These are phyloP conservation scores for Leccinum fuscescens DNA, from an alignment of 1,284 basidiomycete species.

Conservation along the genomic window DNA sequence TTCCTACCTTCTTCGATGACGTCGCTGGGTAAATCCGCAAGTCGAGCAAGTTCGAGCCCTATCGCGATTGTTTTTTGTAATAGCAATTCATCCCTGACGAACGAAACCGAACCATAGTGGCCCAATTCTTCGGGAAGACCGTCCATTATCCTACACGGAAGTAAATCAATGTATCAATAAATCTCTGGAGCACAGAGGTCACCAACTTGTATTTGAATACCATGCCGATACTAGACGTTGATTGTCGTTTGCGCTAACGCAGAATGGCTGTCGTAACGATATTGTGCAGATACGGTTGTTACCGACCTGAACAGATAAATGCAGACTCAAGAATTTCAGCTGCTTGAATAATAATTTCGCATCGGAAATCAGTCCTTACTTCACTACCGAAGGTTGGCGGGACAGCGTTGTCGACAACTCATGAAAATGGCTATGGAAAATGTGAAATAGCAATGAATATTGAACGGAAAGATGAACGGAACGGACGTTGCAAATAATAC, in stretches of 20 bases:
- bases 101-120: slow-evolving; percentile 57
- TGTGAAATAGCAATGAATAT: not conserved
- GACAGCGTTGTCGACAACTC: slow-evolving; percentile 71
- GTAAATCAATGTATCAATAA: not conserved
- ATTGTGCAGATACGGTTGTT: not conserved
- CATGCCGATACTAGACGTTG: slow-evolving; percentile 60
- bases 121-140: slow-evolving; percentile 55
- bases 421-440: slow-evolving; percentile 58
- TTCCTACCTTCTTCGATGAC: slow-evolving; percentile 61
- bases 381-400: slow-evolving; percentile 68
- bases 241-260: slow-evolving; percentile 49
- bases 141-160: slow-evolving; percentile 53
- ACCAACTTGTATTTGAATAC: slow-evolving; percentile 76
- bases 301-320: slow-evolving; percentile 76
- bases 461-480: slow-evolving; percentile 36
- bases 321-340: slow-evolving; percentile 50
- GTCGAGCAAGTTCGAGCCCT: slow-evolving; percentile 82
- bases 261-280: not conserved
- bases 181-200: not conserved
- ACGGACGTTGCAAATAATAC: slow-evolving; percentile 88
- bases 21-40: slow-evolving; percentile 76
- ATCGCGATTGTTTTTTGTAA: not conserved
- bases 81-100: not conserved
- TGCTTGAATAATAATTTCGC: slow-evolving; percentile 5
- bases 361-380: slow-evolving; percentile 46